Conservation (phyloP, 1,284 basidiomycete species). For the Rugosomyces carneus region DNA sequence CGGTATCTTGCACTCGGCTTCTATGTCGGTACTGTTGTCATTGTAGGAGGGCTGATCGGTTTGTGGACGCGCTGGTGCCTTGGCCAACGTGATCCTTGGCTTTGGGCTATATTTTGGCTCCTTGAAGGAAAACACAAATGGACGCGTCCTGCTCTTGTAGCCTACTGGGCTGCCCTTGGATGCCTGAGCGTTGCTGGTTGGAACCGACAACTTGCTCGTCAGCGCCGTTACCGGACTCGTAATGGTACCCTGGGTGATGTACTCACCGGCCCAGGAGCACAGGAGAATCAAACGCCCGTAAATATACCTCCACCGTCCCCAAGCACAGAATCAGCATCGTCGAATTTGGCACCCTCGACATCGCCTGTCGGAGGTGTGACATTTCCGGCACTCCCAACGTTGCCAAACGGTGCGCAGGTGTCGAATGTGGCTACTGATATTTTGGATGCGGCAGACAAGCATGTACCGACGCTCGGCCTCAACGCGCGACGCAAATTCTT, state of each 20-base stretch:
- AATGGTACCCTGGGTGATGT: constrained; percentile 31
- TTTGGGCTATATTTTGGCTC: constrained; percentile 77
- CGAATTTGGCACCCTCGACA: constrained; percentile 1
- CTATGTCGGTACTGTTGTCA: constrained; percentile 72
- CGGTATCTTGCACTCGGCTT: constrained; percentile 84
- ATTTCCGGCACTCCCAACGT: constrained; percentile 45
- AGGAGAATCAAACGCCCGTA: constrained; percentile 11
- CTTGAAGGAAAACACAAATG: constrained; percentile 73
- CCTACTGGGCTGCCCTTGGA: constrained; percentile 83
- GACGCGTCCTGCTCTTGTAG: constrained; percentile 77
- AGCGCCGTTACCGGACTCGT: constrained; percentile 57
- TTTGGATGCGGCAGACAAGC: constrained; percentile 82
- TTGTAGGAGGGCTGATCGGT: constrained; percentile 85
- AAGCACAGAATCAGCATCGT: background rate
- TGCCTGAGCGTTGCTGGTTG: constrained; percentile 87
- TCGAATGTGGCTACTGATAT: constrained; percentile 67
- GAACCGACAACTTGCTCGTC: constrained; percentile 81
- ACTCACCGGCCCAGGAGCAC: constrained; percentile 22
- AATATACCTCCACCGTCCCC: constrained; percentile 8
- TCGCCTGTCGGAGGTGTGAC: constrained; percentile 28
- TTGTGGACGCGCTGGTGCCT: constrained; percentile 92
- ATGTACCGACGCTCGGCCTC: constrained; percentile 82
- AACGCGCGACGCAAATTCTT: constrained; percentile 98
- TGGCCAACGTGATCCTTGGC: constrained; percentile 80
- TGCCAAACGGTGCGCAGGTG: constrained; percentile 28